phyloP scores from a whole-genome alignment of 805 yeast genomes.

The Metschnikowia orientalis region DNA sequence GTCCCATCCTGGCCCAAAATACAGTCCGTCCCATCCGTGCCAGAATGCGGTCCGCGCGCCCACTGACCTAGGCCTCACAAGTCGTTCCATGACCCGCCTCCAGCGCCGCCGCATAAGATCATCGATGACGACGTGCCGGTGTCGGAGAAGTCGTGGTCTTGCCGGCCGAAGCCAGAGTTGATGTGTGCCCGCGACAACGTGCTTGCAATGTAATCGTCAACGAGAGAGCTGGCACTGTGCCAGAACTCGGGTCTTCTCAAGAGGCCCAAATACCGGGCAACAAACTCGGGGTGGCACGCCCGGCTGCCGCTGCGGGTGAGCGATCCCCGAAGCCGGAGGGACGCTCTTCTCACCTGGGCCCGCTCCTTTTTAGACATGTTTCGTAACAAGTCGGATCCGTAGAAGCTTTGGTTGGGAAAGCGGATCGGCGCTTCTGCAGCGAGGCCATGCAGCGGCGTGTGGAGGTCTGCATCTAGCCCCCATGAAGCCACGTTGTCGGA shows the following conservation, averaged over 20 bases:
- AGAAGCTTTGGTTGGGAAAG: constrained; percentile 14
- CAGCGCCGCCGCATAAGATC: constrained; percentile 16
- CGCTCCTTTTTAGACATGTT: constrained; percentile 15
- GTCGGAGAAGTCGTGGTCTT: constrained; percentile 15
- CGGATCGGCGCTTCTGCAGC: constrained; percentile 4
- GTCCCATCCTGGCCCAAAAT: too few relatives aligned
- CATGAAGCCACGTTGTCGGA: constrained; percentile 19
- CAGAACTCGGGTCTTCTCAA: constrained; percentile 17
- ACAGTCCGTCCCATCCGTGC: too few relatives aligned
- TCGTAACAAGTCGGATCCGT: constrained; percentile 16
- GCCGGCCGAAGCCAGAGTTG: constrained; percentile 2
- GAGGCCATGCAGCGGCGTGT: constrained; percentile 10
- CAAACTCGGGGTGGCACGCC: constrained; percentile 10
- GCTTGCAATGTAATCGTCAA: constrained; percentile 17
- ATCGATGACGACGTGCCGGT: constrained; percentile 19
- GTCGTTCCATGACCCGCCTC: constrained; percentile 17
- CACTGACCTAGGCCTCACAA: constrained; percentile 3
- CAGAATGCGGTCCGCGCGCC: not conserved
- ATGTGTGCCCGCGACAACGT: constrained; percentile 17
- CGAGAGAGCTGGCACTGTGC: constrained; percentile 15
- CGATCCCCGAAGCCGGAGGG: constrained; percentile 10
- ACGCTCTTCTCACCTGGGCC: constrained; percentile 12
- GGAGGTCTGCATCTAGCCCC: constrained; percentile 19
- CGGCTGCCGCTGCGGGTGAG: constrained; percentile 13
- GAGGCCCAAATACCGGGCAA: constrained; percentile 12